Evolutionary conservation across 345 rosid genomes (phyloP).

Genomic region (Arabis alpina): DNA sequence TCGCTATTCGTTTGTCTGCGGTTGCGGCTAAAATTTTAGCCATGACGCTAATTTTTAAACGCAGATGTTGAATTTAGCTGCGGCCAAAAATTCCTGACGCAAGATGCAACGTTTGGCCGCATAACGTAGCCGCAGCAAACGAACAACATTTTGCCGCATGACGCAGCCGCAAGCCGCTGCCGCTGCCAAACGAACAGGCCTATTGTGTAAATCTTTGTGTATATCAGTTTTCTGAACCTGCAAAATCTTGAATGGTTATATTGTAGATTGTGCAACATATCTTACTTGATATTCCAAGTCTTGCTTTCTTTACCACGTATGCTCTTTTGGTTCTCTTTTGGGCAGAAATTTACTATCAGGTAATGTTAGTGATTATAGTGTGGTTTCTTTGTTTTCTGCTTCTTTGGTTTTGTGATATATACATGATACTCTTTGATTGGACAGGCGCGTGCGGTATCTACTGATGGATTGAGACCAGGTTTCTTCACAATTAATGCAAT

Average conservation of each 20-base stretch:
- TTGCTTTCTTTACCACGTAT: slow-evolving; percentile 89
- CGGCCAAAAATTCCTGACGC: too few species aligned
- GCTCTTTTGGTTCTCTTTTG: slow-evolving; percentile 90
- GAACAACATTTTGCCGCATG: too few species aligned
- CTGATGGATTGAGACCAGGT: slow-evolving; percentile 85
- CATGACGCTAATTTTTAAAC: too few species aligned
- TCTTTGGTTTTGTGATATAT: slow-evolving; percentile 10
- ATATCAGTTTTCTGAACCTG: slow-evolving; percentile 15
- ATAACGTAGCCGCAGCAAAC: too few species aligned
- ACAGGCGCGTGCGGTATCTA: slow-evolving; percentile 86
- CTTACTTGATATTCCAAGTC: slow-evolving; percentile 85
- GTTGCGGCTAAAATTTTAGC: too few species aligned
- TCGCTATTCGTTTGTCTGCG: too few species aligned
- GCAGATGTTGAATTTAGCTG: too few species aligned
- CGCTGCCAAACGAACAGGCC: too few species aligned
- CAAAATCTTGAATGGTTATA: slow-evolving; percentile 2
- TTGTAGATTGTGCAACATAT: slow-evolving; percentile 74
- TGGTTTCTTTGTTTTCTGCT: neutral
- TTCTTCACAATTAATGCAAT: slow-evolving; percentile 78
- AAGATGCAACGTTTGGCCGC: too few species aligned
- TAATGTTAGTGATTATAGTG: neutral
- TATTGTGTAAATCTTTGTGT: neutral
- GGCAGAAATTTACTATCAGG: slow-evolving; percentile 99
- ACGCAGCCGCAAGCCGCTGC: too few species aligned
- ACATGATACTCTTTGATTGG: slow-evolving; percentile 13